phyloP scores from a whole-genome alignment of 2,329 filamentous ascomycete species.

The Microascus cirrosus region DNA sequence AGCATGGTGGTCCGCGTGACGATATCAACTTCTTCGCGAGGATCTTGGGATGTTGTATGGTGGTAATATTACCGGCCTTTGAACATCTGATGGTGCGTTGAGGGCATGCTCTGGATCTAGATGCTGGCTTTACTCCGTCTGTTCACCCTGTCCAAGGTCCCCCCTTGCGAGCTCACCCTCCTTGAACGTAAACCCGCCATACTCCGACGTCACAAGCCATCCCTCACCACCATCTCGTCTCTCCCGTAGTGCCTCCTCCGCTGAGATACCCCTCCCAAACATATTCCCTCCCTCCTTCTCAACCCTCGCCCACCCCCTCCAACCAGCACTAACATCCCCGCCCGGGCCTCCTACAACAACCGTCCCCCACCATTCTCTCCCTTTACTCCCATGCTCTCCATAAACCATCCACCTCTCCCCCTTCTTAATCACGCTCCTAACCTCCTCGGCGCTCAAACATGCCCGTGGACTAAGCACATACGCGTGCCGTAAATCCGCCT shows the following conservation, averaged over 20 bases:
- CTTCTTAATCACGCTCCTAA: slow-evolving; percentile 24
- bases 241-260: slow-evolving; percentile 32
- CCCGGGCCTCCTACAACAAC: slow-evolving; percentile 34
- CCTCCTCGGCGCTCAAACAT: slow-evolving; percentile 11
- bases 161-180: background rate
- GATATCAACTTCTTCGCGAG: no score
- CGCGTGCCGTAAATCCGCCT: slow-evolving; percentile 33
- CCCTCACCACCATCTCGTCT: slow-evolving; percentile 28
- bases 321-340: slow-evolving; percentile 19
- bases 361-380: slow-evolving; percentile 47
- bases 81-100: no score
- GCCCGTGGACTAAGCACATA: slow-evolving; percentile 34
- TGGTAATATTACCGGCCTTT: no score
- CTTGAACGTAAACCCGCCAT: slow-evolving; percentile 35
- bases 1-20: no score
- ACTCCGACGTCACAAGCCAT: slow-evolving; percentile 27
- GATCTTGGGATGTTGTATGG: no score
- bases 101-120: no score
- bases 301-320: slow-evolving; percentile 41
- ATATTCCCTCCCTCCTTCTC: slow-evolving; percentile 25
- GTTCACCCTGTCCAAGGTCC: background rate
- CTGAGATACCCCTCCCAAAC: slow-evolving; percentile 26
- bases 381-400: slow-evolving; percentile 26
- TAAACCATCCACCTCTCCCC: slow-evolving; percentile 41
- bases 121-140: background rate